phyloP scores from a whole-genome alignment of 768 basidiomycete species.

The Kondoa malvinella region DNA sequence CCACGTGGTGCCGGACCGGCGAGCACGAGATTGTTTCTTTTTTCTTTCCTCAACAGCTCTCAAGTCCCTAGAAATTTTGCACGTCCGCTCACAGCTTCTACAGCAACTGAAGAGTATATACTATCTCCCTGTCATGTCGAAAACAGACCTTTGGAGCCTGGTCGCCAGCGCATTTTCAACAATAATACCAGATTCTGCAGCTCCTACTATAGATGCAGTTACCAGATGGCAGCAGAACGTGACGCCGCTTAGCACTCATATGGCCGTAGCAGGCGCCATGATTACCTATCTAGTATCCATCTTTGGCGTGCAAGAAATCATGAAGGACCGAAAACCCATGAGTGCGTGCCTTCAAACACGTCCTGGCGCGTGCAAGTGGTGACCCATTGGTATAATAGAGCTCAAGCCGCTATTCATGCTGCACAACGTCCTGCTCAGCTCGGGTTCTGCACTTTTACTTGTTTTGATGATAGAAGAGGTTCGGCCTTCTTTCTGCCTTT shows the following conservation, averaged over 20 bases:
- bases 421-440: conserved; percentile 76
- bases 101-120: neutral
- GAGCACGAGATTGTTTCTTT: no score
- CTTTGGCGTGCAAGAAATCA: conserved; percentile 64
- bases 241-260: conserved; percentile 62
- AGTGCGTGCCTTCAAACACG: conserved; percentile 32
- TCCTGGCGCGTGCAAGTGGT: conserved; percentile 1
- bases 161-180: neutral
- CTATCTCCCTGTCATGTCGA: neutral
- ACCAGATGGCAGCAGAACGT: conserved; percentile 35
- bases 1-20: no score
- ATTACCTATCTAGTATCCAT: conserved; percentile 69
- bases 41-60: no score
- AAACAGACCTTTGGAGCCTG: neutral
- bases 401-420: conserved; percentile 33
- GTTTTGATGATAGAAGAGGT: conserved; percentile 85
- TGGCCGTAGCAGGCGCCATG: conserved; percentile 53
- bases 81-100: neutral
- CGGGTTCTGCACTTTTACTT: conserved; percentile 67
- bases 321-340: conserved; percentile 57
- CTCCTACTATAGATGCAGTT: conserved; percentile 10
- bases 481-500: conserved; percentile 1
- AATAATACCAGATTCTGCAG: neutral
- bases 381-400: conserved; percentile 21
- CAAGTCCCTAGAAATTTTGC: no score